Base-by-base conservation (phyloP, 2,329 filamentous ascomycete species). In the Colletotrichum tanaceti region DNA sequence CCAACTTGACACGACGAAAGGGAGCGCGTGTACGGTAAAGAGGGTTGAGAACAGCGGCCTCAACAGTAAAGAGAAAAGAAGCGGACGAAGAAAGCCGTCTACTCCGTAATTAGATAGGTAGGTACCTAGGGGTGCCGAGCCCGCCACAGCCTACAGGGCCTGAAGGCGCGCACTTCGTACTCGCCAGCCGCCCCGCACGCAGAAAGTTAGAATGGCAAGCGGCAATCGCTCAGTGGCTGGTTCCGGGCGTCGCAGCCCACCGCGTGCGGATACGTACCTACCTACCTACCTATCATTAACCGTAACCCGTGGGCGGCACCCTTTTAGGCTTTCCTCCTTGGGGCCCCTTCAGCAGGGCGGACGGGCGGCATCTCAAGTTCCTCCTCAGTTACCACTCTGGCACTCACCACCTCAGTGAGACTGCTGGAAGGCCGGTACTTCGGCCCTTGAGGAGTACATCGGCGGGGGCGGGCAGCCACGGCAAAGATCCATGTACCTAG, bases 231-330 rank as follows among this genome's bases (percentile, higher is more conserved):
- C 65, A 68, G 65, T 64, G 65, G 65, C 54, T 52, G 43, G 55
- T 58, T 32, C 49, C 35, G 46, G 39, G 46, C 53, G 55, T 64
- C 58, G 65, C 65, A 68, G 60, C 47, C 65, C 65, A 58, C 60
- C 39, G 46, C n/a, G 52, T 39, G 65, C 65, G 60, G 65, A 64
- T 63, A 64, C 65, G 65, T 68, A 53, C 59, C 65, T 67, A n/a
- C n/a, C n/a, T n/a, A n/a, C n/a, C n/a, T n/a, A n/a, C n/a, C n/a
- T n/a, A n/a, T n/a, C n/a, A n/a, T 28, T 57, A 57, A 57, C 64
- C 52, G 59, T 63, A 63, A 63, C 46, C 38, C 13, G 43, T 55
- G 41, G 58, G 63, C 58, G 44, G n/a, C n/a, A 20, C 39, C 5
- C 14, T 47, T 47, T 11, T 20, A 47, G 28, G 28, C 28, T 28